Evolutionary conservation across 345 rosid genomes (phyloP), one percentile per base, ranked within the genome.

Genomic region (Crucihimalaya himalaica): DNA sequence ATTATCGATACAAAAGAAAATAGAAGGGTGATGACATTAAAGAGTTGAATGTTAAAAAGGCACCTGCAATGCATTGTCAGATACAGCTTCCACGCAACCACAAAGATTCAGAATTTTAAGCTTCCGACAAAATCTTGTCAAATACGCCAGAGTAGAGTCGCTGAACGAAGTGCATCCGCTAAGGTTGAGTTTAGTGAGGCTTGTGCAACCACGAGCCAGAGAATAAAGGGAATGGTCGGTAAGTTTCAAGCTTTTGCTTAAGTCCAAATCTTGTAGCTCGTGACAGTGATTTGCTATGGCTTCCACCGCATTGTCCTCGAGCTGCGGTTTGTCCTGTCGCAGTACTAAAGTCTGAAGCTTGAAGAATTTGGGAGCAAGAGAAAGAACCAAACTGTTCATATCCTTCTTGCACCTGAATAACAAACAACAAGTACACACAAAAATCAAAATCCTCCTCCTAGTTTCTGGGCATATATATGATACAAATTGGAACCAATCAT

Each of bases 211-310:
- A 40, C 68, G 89, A 71, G 99, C 92, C 51, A 95, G 70, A 1
- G 86, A 87, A 79, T 82, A 79, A 28, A 95, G 81, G 29, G 99
- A 87, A 47, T 28, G 66, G 71, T 89, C 97, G 47, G 81, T 84
- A 32, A 94, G 92, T 83, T 86, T 94, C 80, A 89, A 91, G 86
- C 98, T 94, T 83, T 89, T 94, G 86, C 98, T 94, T 13, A 94
- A 86, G 73, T 94, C 98, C 74, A 94, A 85, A 62, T 86, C 95
- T 81, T 80, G 93, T 70, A 94, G 78, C 75, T 91, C 96, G 62
- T 78, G 92, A 65, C 98, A 94, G 78, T 75, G 71, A 31, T 73
- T 84, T 62, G 97, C 90, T 63, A 91, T 87, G 29, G 86, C 81
- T 83, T 89, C 88, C 10, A 94, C 85, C 11, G 96, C 91, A 73